These are phyloP conservation scores for Xylariaceae sp. DNA, from an alignment of 2,329 filamentous ascomycete genomes.

Conservation along the genomic window DNA sequence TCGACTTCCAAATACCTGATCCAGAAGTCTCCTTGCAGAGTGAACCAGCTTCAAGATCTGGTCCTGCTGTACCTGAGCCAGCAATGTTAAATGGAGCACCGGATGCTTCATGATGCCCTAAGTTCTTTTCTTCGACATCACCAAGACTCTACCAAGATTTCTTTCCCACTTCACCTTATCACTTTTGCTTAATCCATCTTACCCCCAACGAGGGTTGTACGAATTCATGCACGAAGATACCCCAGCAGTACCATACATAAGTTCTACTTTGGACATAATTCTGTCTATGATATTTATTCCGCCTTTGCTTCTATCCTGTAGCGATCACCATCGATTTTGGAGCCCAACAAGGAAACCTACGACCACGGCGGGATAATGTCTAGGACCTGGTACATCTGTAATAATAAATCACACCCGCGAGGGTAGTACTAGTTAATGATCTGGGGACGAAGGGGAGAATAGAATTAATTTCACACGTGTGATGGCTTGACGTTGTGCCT, in stretches of 20 bases:
- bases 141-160: not conserved
- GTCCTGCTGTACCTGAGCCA: slow-evolving; percentile 17
- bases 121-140: not conserved
- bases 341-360: no score
- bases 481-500: no score
- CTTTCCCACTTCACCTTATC: not conserved
- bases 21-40: slow-evolving; percentile 62
- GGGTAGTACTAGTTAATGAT: no score
- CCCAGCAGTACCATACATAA: not conserved
- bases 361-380: no score
- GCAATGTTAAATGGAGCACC: slow-evolving; percentile 1
- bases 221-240: slow-evolving; percentile 6
- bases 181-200: not conserved
- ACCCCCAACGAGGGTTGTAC: not conserved
- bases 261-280: not conserved
- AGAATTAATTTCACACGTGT: no score
- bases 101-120: slow-evolving; percentile 1
- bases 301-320: no score
- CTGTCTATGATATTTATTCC: no score
- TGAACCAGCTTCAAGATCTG: slow-evolving; percentile 39
- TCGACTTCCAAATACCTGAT: slow-evolving; percentile 78
- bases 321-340: no score
- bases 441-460: no score
- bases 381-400: no score
- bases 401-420: no score